These are phyloP conservation scores for Debaryomyces udenii DNA, from an alignment of 1,139 yeast species.

Conservation along the genomic window DNA sequence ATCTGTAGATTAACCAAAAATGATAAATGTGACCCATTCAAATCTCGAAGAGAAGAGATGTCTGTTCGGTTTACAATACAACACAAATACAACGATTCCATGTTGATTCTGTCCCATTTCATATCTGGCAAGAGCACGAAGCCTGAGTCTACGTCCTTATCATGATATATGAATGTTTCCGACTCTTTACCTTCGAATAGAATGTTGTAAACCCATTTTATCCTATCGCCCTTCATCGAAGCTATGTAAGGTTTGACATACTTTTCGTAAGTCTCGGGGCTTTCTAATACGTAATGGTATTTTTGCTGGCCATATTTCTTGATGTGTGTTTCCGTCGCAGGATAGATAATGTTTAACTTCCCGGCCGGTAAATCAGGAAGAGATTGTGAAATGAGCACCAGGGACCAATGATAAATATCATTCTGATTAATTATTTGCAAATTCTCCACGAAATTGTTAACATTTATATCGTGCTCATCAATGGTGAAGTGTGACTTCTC, in stretches of 20 bases:
- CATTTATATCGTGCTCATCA: constrained; percentile 22
- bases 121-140: constrained; percentile 73
- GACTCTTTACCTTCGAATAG: constrained; percentile 81
- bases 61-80: constrained; percentile 75
- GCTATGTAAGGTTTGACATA: constrained; percentile 76
- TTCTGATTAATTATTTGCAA: constrained; percentile 60
- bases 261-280: constrained; percentile 69
- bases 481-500: constrained; percentile 69
- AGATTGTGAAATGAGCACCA: constrained; percentile 52
- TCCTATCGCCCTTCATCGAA: constrained; percentile 73
- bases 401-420: constrained; percentile 86
- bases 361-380: constrained; percentile 57
- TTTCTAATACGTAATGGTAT: constrained; percentile 67
- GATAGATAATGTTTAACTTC: constrained; percentile 78
- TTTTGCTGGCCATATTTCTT: constrained; percentile 66
- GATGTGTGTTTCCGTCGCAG: constrained; percentile 88
- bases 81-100: constrained; percentile 74
- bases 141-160: constrained; percentile 57
- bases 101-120: constrained; percentile 87
- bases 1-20: constrained; percentile 53
- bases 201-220: constrained; percentile 91
- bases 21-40: constrained; percentile 58
- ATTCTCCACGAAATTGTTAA: constrained; percentile 31
- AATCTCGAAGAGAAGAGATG: constrained; percentile 76
- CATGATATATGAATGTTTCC: constrained; percentile 70